Conservation (phyloP, 139 green algal genomes). For the Nannochloris sp. region DNA sequence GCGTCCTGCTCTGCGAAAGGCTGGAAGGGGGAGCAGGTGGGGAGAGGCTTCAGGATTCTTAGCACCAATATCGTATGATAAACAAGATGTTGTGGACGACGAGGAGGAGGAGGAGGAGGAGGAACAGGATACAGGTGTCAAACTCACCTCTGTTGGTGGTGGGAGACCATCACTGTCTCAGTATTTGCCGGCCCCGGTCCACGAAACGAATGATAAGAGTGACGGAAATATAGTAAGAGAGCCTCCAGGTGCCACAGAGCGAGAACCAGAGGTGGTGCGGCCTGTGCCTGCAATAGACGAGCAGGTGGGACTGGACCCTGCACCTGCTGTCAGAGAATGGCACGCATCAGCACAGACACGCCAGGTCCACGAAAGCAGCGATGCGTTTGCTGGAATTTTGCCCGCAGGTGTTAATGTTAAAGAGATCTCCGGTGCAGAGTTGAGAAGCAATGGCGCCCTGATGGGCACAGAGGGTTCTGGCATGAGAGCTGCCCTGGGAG, state of each 20-base stretch:
- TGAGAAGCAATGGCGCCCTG: slow-evolving; percentile 43
- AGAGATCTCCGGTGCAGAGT: slow-evolving; percentile 42
- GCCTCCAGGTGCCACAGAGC: neutral
- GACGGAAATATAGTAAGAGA: neutral
- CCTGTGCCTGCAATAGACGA: neutral
- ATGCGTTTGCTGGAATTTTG: neutral
- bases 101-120: neutral
- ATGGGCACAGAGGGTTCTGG: slow-evolving; percentile 27
- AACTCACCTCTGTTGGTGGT: neutral
- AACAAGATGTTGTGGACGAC: neutral
- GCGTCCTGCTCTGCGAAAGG: neutral
- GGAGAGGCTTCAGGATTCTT: neutral
- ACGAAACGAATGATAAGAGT: neutral
- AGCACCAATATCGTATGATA: neutral
- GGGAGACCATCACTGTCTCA: neutral
- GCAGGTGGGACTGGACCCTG: neutral
- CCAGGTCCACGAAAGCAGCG: no score
- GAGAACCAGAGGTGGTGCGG: neutral
- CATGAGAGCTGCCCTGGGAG: slow-evolving; percentile 42
- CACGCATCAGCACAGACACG: no score
- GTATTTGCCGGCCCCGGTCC: neutral
- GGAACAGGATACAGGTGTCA: neutral
- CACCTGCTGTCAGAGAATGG: no score
- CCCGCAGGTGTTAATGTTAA: slow-evolving; percentile 18
- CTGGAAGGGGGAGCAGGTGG: neutral